Conservation (phyloP, 306 rosid genomes). For the Cercis canadensis region DNA sequence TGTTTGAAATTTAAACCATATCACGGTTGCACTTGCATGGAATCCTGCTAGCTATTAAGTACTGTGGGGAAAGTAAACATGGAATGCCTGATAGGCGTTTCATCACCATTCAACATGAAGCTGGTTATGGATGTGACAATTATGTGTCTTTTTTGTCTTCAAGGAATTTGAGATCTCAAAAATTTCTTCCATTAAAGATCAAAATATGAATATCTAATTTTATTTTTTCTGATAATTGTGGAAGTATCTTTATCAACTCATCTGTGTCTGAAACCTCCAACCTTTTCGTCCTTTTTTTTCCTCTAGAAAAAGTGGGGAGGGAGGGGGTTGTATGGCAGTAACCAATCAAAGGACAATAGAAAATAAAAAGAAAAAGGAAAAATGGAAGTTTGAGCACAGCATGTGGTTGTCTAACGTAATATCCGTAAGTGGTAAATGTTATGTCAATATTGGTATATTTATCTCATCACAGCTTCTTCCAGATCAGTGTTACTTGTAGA, state of each 20-base stretch:
- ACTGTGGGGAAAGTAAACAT: neutral
- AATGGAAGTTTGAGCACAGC: no score
- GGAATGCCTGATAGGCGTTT: neutral
- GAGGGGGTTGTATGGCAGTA: no score
- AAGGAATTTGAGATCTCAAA: neutral
- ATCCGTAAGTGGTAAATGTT: neutral
- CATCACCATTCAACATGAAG: slow-evolving; percentile 1
- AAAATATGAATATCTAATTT: neutral
- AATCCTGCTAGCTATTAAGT: neutral
- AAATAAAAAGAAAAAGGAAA: no score
- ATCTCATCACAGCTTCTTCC: neutral
- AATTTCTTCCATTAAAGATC: neutral
- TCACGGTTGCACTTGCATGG: neutral
- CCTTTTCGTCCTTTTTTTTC: no score
- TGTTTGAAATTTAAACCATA: neutral
- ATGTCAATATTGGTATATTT: neutral
- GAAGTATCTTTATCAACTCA: neutral
- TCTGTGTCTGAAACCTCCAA: neutral
- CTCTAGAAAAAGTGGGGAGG: no score
- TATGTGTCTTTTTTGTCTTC: neutral
- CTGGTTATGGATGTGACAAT: neutral
- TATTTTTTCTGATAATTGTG: neutral
- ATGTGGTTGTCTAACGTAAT: no score
- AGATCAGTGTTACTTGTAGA: neutral
- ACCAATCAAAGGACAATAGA: no score